Base-by-base conservation (phyloP, 225 moss, liverwort and hornwort genomes). In the Lunularia cruciata region DNA sequence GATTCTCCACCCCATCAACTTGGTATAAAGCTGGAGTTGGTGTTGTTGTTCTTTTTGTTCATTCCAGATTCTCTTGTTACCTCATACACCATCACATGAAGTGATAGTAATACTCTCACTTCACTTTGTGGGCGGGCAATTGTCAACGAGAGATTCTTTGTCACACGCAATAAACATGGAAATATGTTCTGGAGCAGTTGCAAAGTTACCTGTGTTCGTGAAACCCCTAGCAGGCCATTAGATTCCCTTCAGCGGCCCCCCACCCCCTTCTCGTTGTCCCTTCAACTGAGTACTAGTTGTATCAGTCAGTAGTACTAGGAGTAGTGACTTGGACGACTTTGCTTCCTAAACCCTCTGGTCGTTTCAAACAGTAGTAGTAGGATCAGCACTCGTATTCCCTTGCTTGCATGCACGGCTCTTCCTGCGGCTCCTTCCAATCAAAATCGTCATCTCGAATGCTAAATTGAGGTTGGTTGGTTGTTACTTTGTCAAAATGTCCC, bases 1-100 rank as follows among this genome's bases (percentile, higher is more conserved):
- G 54, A 30, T 54, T 54, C 54, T 54, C 54, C 54, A 54, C 22
- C 53, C 54, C 51, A 51, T 51, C 51, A 51, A 51, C 51, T 43
- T 43, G n/a, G 43, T 43, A 53, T 23, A 53, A 53, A 53, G 52
- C 23, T 53, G 52, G 52, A 23, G 52, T 53, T 54, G 27, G 2
- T 51, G 8, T 23, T 51, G 22, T 43, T 16, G 43, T 43, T 43
- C 43, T 43, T 43, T 16, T 43, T 43, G 43, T 43, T 43, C 43
- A 43, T 43, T 43, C 51, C 12, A 54, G 54, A 54, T 54, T 54
- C 54, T 54, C 16, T 54, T 30, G 54, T 54, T 23, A 27, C 54
- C 54, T 54, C 27, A 54, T 9, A 11, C 54, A 54, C 8, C 54
- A 51, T 8, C n/a, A 6, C 2, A 22, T 8, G n/a, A 51, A 20